These are phyloP conservation scores for Trichophaea hybrida DNA, from an alignment of 2,329 filamentous ascomycete genomes.

Conservation along the genomic window DNA sequence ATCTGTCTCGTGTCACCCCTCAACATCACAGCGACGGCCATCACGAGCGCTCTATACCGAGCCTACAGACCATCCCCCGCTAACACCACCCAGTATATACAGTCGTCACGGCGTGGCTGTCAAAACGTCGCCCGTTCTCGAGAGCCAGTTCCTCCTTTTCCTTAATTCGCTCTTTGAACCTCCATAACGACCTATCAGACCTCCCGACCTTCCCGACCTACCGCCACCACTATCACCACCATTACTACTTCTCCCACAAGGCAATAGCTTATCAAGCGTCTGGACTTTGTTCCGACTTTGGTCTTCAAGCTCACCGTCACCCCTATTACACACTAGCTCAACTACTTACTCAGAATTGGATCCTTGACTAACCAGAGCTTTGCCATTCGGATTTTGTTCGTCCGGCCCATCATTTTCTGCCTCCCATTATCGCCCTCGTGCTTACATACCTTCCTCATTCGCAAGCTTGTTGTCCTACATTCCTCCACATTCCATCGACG, in stretches of 20 bases:
- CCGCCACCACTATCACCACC: not conserved
- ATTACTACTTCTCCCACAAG: slow-evolving; percentile 8
- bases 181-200: slow-evolving; percentile 22
- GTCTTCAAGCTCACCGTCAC: slow-evolving; percentile 9
- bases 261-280: slow-evolving; percentile 13
- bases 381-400: not conserved
- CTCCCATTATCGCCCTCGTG: not conserved
- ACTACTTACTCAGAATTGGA: slow-evolving; percentile 15
- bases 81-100: slow-evolving; percentile 9
- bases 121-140: slow-evolving; percentile 23
- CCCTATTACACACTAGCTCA: slow-evolving; percentile 23
- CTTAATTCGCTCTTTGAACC: slow-evolving; percentile 27
- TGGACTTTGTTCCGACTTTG: slow-evolving; percentile 14
- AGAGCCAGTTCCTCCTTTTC: slow-evolving; percentile 26
- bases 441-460: not conserved
- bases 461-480: not conserved
- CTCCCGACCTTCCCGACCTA: not conserved
- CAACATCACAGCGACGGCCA: not conserved
- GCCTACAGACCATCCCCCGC: slow-evolving; percentile 4
- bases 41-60: slow-evolving; percentile 17
- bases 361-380: slow-evolving; percentile 6
- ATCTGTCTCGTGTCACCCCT: slow-evolving; percentile 1
- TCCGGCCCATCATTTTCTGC: not conserved
- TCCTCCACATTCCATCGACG: not conserved
- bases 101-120: slow-evolving; percentile 16